Evolutionary conservation across 2,329 filamentous ascomycete species (phyloP).

Genomic region (Claviceps maximensis): DNA sequence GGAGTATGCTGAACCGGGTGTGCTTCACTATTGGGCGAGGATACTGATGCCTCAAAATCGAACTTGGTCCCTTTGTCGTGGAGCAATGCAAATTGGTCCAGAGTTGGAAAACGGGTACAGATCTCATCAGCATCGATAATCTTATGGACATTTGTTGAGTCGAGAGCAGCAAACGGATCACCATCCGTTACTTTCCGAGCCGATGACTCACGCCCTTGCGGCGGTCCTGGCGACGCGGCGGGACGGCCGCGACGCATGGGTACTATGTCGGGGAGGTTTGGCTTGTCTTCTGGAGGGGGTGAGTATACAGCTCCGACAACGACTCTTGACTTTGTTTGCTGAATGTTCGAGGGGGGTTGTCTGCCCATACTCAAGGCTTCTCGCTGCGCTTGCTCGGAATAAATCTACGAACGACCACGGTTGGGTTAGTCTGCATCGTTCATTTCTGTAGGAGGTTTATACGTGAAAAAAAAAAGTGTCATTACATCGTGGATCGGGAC

Average conservation of each 20-base stretch:
- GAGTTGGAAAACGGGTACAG: slow-evolving; percentile 71
- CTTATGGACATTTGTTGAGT: slow-evolving; percentile 40
- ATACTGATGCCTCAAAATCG: slow-evolving; percentile 54
- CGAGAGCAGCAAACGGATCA: slow-evolving; percentile 86
- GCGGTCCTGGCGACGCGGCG: slow-evolving; percentile 25
- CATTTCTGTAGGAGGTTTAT: background rate
- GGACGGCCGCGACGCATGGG: slow-evolving; percentile 83
- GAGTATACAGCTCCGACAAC: slow-evolving; percentile 69
- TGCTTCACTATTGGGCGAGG: slow-evolving; percentile 32
- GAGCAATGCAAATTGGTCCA: slow-evolving; percentile 85
- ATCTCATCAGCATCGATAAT: slow-evolving; percentile 57
- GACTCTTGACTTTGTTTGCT: slow-evolving; percentile 41
- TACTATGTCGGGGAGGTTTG: slow-evolving; percentile 72
- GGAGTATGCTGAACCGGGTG: slow-evolving; percentile 10
- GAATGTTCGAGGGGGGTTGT: slow-evolving; percentile 35
- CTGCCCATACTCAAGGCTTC: slow-evolving; percentile 35
- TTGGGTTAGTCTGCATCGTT: slow-evolving; percentile 3
- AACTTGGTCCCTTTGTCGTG: slow-evolving; percentile 78
- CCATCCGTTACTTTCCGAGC: slow-evolving; percentile 52
- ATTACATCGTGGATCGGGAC: slow-evolving; percentile 81
- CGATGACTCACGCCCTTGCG: slow-evolving; percentile 40
- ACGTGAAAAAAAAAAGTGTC: slow-evolving; percentile 5
- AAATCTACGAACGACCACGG: slow-evolving; percentile 43
- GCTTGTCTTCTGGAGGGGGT: slow-evolving; percentile 56
- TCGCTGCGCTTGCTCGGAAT: slow-evolving; percentile 48